Conservation (phyloP, 2,329 filamentous ascomycete species). For the Ramularia collo-cygni region DNA sequence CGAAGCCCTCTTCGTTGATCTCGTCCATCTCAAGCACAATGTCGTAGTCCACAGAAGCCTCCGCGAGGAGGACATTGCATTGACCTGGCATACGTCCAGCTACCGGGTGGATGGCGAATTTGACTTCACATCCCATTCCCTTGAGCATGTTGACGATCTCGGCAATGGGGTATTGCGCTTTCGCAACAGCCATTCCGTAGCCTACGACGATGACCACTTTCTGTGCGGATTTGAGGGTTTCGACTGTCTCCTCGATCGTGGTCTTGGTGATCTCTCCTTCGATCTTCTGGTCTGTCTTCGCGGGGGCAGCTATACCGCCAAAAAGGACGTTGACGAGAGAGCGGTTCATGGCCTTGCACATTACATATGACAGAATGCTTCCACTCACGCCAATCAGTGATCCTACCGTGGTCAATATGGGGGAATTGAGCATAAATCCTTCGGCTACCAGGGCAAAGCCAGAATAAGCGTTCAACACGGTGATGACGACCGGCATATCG, state of each 20-base stretch:
- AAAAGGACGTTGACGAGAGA: slow-evolving; percentile 86
- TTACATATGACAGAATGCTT: slow-evolving; percentile 80
- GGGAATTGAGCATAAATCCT: slow-evolving; percentile 85
- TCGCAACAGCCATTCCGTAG: slow-evolving; percentile 91
- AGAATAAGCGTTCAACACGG: slow-evolving; percentile 83
- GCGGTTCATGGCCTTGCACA: slow-evolving; percentile 87
- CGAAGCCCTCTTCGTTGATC: slow-evolving; percentile 80
- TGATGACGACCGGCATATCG: slow-evolving; percentile 90
- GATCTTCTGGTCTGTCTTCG: slow-evolving; percentile 62
- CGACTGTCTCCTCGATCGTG: slow-evolving; percentile 71
- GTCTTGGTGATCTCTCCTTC: slow-evolving; percentile 74
- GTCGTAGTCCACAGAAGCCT: slow-evolving; percentile 83
- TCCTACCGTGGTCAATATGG: slow-evolving; percentile 75
- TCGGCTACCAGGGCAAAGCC: slow-evolving; percentile 86
- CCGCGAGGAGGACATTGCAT: slow-evolving; percentile 83
- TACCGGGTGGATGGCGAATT: slow-evolving; percentile 72
- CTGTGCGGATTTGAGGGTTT: slow-evolving; percentile 67
- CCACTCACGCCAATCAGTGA: slow-evolving; percentile 83
- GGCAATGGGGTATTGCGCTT: slow-evolving; percentile 84
- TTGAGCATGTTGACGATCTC: slow-evolving; percentile 71
- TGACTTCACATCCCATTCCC: slow-evolving; percentile 69
- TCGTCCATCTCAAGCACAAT: slow-evolving; percentile 94
- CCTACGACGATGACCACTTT: slow-evolving; percentile 85
- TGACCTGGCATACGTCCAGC: slow-evolving; percentile 90
- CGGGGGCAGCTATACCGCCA: slow-evolving; percentile 64